These are phyloP conservation scores for Colletotrichum lentis DNA, from an alignment of 2,329 filamentous ascomycete species.

Conservation along the genomic window DNA sequence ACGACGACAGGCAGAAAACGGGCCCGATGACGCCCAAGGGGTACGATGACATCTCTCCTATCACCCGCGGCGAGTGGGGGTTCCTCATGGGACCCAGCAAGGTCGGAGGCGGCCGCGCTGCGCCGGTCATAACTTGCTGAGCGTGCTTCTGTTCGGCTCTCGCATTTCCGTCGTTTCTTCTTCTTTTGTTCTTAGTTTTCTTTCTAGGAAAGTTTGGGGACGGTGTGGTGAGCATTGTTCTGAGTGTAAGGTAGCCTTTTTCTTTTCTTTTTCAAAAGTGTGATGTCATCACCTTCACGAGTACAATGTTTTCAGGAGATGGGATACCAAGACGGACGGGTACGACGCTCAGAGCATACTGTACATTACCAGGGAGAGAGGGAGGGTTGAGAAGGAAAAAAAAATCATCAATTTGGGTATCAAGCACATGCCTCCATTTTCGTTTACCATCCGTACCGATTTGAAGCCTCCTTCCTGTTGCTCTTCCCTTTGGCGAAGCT, in stretches of 20 bases:
- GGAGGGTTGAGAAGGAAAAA: neutral
- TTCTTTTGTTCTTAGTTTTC: neutral
- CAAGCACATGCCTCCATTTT: constrained; percentile 2
- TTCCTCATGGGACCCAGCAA: constrained; percentile 63
- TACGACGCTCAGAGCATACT: constrained; percentile 14
- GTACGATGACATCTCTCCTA: constrained; percentile 69
- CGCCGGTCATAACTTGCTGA: constrained; percentile 62
- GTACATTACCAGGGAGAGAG: constrained; percentile 27
- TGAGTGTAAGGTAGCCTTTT: constrained; percentile 28
- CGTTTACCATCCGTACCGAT: constrained; percentile 79
- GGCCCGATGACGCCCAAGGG: constrained; percentile 66
- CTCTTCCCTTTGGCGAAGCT: constrained; percentile 83
- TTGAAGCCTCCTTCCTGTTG: constrained; percentile 83
- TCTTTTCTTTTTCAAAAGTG: neutral
- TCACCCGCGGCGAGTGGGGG: constrained; percentile 70
- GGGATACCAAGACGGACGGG: constrained; percentile 21
- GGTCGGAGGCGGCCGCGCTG: constrained; percentile 55
- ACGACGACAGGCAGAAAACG: constrained; percentile 43
- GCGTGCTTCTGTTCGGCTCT: neutral
- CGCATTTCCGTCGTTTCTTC: neutral
- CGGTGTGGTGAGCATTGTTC: neutral
- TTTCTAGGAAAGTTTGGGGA: neutral
- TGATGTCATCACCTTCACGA: constrained; percentile 22
- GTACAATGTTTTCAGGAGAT: neutral
- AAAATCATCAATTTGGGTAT: constrained; percentile 28